Conservation (phyloP, 257 asterid genomes). For the Solanum bulbocastanum region DNA sequence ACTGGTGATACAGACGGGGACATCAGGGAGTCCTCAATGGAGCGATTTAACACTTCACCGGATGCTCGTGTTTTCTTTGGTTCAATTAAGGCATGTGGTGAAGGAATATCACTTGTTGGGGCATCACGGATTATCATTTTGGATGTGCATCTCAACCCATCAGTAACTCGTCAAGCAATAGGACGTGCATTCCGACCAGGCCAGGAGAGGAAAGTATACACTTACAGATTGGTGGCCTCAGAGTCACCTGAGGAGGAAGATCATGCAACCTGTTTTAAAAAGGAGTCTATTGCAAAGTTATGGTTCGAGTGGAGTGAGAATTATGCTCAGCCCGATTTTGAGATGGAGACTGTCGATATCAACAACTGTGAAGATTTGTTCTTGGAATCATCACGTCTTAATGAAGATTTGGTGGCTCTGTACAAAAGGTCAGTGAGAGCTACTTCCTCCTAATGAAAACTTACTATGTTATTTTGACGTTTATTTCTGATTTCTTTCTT, state of each 20-base stretch:
- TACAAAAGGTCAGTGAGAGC: conserved; percentile 34
- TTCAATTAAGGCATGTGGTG: conserved; percentile 90
- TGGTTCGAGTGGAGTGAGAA: conserved; percentile 95
- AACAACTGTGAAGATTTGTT: conserved; percentile 49
- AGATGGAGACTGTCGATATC: conserved; percentile 54
- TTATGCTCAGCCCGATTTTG: conserved; percentile 45
- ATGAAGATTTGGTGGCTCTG: conserved; percentile 51
- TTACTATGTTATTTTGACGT: not conserved
- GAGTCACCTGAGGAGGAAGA: conserved; percentile 81
- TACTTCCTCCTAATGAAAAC: not conserved
- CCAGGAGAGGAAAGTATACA: conserved; percentile 69
- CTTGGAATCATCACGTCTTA: conserved; percentile 53
- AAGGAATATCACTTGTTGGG: conserved; percentile 93
- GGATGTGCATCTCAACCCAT: conserved; percentile 86
- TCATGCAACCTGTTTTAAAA: conserved; percentile 74
- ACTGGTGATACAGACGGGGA: conserved; percentile 85
- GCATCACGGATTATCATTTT: conserved; percentile 80
- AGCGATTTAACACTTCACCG: conserved; percentile 52
- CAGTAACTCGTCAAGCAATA: conserved; percentile 94
- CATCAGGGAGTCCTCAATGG: conserved; percentile 64
- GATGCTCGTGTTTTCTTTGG: conserved; percentile 95
- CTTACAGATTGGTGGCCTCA: conserved; percentile 63
- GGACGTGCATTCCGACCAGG: conserved; percentile 99
- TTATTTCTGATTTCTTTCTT: not conserved
- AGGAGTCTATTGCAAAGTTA: conserved; percentile 85